Evolutionary conservation across 2,329 filamentous ascomycete genomes (phyloP).

Genomic region (Hypoxylon sp.): DNA sequence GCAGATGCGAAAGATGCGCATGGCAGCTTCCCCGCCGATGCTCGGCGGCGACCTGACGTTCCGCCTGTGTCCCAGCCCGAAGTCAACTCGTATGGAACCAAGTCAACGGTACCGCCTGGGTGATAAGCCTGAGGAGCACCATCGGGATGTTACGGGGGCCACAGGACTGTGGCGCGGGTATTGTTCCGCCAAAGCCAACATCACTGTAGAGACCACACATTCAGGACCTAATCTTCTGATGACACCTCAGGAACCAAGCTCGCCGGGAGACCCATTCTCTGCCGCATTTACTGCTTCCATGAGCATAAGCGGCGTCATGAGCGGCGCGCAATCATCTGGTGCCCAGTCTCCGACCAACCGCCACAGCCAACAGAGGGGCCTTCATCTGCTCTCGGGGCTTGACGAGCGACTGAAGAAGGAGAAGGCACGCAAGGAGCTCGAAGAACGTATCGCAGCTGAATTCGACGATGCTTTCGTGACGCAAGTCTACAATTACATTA

Average conservation of each 20-base stretch:
- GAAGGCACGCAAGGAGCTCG: conserved; percentile 64
- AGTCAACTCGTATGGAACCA: conserved; percentile 86
- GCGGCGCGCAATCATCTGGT: conserved; percentile 57
- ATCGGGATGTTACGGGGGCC: conserved; percentile 69
- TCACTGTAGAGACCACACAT: conserved; percentile 60
- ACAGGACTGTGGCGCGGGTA: conserved; percentile 84
- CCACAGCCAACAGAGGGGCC: conserved; percentile 56
- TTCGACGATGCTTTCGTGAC: conserved; percentile 90
- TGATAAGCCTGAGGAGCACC: conserved; percentile 62
- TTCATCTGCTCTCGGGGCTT: conserved; percentile 66
- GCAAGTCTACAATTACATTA: conserved; percentile 97
- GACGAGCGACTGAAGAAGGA: conserved; percentile 66
- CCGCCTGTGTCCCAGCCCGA: conserved; percentile 84
- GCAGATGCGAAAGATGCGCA: conserved; percentile 63
- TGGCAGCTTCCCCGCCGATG: conserved; percentile 83
- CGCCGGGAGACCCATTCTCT: conserved; percentile 61
- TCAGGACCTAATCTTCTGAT: conserved; percentile 65
- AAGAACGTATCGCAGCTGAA: conserved; percentile 72
- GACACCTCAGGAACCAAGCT: conserved; percentile 63
- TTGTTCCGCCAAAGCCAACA: conserved; percentile 63
- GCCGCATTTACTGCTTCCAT: conserved; percentile 58
- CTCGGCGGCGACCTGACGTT: conserved; percentile 85
- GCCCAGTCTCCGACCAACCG: conserved; percentile 48
- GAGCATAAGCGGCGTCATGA: conserved; percentile 62
- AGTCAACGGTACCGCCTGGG: conserved; percentile 71